phyloP scores from a whole-genome alignment of 202 grass and related monocot genomes.

The Setaria italica region DNA sequence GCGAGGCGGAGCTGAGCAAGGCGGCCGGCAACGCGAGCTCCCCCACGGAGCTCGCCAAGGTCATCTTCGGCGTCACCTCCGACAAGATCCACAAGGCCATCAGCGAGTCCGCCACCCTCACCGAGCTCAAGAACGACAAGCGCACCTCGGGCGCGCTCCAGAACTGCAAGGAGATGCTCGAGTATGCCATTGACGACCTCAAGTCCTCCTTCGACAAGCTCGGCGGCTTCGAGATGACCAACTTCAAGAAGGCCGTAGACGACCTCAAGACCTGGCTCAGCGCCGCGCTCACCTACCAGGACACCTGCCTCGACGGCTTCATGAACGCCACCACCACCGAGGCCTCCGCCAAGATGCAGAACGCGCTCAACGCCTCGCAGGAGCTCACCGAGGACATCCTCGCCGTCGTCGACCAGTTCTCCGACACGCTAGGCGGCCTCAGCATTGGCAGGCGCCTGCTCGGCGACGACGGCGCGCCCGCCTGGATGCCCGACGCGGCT shows the following conservation, averaged over 20 bases:
- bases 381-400: slow-evolving; percentile 92
- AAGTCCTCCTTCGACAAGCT: slow-evolving; percentile 64
- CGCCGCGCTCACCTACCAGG: slow-evolving; percentile 85
- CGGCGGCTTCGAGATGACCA: slow-evolving; percentile 73
- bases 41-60: slow-evolving; percentile 60
- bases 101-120: slow-evolving; percentile 58
- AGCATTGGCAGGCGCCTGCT: slow-evolving; percentile 57
- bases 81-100: slow-evolving; percentile 65
- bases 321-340: slow-evolving; percentile 60
- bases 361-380: slow-evolving; percentile 65
- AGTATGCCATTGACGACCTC: slow-evolving; percentile 86
- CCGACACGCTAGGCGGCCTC: slow-evolving; percentile 35
- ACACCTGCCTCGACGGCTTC: slow-evolving; percentile 91
- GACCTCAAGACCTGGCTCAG: slow-evolving; percentile 92
- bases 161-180: slow-evolving; percentile 88
- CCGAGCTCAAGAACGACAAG: slow-evolving; percentile 65
- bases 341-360: slow-evolving; percentile 69
- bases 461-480: slow-evolving; percentile 24
- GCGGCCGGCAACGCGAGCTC: slow-evolving; percentile 49
- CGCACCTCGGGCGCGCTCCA: slow-evolving; percentile 72
- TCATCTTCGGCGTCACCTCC: slow-evolving; percentile 64
- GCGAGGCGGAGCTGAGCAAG: slow-evolving; percentile 60
- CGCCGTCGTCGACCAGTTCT: slow-evolving; percentile 68
- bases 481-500: slow-evolving; percentile 21
- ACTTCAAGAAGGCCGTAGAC: slow-evolving; percentile 65